Percentiles rank a stretch among this genome's conserved stretches.
Evolutionary conservation across 345 rosid species (phyloP).

Genomic region (Pugionium dolabratum): DNA sequence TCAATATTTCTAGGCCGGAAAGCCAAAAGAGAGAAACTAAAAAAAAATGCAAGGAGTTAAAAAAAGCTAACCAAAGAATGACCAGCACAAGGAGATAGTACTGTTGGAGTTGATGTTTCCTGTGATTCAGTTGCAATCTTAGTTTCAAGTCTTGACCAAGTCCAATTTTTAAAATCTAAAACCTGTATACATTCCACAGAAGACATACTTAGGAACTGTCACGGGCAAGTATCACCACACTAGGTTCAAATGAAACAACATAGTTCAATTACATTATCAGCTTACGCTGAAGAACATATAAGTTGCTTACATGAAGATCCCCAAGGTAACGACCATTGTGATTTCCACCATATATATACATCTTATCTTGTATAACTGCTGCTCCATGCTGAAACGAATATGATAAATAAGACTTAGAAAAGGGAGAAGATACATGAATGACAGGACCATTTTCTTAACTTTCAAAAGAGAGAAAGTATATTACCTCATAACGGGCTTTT

Average conservation of each 20-base stretch:
- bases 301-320: slow-evolving; percentile 86
- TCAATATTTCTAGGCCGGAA: slow-evolving; percentile 22
- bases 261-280: slow-evolving; percentile 23
- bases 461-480: slow-evolving; percentile 31
- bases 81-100: slow-evolving; percentile 85
- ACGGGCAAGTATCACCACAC: neutral
- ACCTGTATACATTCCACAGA: slow-evolving; percentile 56
- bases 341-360: slow-evolving; percentile 95
- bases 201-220: slow-evolving; percentile 15
- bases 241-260: slow-evolving; percentile 10
- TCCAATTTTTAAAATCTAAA: slow-evolving; percentile 92
- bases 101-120: slow-evolving; percentile 53
- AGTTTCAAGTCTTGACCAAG: slow-evolving; percentile 89
- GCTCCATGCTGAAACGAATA: slow-evolving; percentile 79
- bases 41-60: slow-evolving; percentile 21
- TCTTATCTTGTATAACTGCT: slow-evolving; percentile 83
- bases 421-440: slow-evolving; percentile 28
- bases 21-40: slow-evolving; percentile 20
- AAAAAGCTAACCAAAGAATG: slow-evolving; percentile 82
- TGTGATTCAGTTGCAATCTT: slow-evolving; percentile 57
- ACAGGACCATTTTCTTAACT: slow-evolving; percentile 21
- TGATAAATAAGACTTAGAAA: slow-evolving; percentile 29
- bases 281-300: slow-evolving; percentile 12
- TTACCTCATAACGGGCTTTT: slow-evolving; percentile 94
- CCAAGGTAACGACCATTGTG: slow-evolving; percentile 96